Percentiles rank a stretch among this genome's conserved stretches.
Conservation (phyloP, 192 early-diverging fungal genomes). For the Powellomyces hirtus region DNA sequence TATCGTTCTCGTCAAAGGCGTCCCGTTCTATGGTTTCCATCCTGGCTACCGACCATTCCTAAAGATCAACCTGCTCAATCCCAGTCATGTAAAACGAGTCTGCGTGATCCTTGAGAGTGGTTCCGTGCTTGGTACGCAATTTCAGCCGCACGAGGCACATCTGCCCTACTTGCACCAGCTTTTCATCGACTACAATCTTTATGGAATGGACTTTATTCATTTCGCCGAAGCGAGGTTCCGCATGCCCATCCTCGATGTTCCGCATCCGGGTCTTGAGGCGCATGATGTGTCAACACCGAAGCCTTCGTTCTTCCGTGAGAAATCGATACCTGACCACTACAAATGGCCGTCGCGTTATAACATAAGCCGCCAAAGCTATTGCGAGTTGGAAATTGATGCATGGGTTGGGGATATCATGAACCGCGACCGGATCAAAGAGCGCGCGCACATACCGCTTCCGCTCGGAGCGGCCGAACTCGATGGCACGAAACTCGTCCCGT, state of each 20-base stretch:
- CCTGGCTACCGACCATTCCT: conserved; percentile 66
- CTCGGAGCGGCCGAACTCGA: conserved; percentile 4
- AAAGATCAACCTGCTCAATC: conserved; percentile 72
- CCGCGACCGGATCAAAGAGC: conserved; percentile 33
- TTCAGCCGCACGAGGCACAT: conserved; percentile 81
- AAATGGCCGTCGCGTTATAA: conserved; percentile 14
- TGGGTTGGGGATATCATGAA: conserved; percentile 66
- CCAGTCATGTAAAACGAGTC: conserved; percentile 53
- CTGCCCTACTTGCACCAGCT: conserved; percentile 82
- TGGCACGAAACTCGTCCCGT: conserved; percentile 56
- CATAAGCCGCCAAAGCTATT: conserved; percentile 50
- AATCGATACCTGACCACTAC: background rate
- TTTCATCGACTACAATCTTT: conserved; percentile 81
- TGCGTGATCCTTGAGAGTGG: conserved; percentile 69
- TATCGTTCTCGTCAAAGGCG: conserved; percentile 70
- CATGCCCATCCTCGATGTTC: conserved; percentile 9
- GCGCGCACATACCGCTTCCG: conserved; percentile 3
- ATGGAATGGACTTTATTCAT: conserved; percentile 81
- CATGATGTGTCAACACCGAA: background rate
- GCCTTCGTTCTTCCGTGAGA: background rate
- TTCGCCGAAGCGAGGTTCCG: conserved; percentile 48
- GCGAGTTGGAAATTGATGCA: conserved; percentile 77
- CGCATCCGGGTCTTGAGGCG: background rate
- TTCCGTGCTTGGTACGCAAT: conserved; percentile 64
- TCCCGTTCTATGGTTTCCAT: conserved; percentile 88